Evolutionary conservation across 345 rosid genomes (phyloP), one percentile per base, ranked within the genome.

Genomic region (Lenwebbia sp.): DNA sequence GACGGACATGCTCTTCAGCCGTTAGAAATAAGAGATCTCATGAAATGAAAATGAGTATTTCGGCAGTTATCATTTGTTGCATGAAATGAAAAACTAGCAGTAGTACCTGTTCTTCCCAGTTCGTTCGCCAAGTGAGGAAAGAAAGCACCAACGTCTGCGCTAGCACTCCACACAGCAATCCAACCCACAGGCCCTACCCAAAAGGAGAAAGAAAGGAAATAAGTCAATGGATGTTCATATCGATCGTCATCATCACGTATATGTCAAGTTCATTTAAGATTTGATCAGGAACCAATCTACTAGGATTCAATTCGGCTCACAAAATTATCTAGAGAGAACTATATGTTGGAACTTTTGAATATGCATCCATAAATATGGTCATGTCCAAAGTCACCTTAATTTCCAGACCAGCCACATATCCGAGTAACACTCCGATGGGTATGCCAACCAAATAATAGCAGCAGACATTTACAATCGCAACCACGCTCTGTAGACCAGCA

Each of bases 181-280:
- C 96, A 44, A 90, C 88, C 96, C 96, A 94, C 4, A 94, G 87
- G 75, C 94, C 96, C 94, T 93, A 49, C 47, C 30, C 78, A 70
- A 78, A 74, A 41, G 74, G 55, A 84, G 33, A 50, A 58, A 47
- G 6, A 30, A 84, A 54, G 22, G 17, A 53, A 83, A 19, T 28
- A 54, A 83, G 15, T 25, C 1, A 0, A 83, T 26, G 60, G 37
- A 21, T 51, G 41, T 82, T 33, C 84, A 26, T n/a, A n/a, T 30
- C 56, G 2, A 33, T 55, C 13, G 23, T 53, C 84, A 28, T 28
- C 47, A 22, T 53, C 40, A 83, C 25, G 25, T 40, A 56, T 2
- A 22, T 44, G 40, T 15, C 19, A 13, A 83, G 60, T 56, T 52
- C 56, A 30, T 33, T 40, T 37, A 70, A 70, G 47, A 37, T 70